Percentiles rank a stretch among this genome's conserved stretches.
phyloP scores from a whole-genome alignment of 208 protist species.

The Trypanosoma boissoni region DNA sequence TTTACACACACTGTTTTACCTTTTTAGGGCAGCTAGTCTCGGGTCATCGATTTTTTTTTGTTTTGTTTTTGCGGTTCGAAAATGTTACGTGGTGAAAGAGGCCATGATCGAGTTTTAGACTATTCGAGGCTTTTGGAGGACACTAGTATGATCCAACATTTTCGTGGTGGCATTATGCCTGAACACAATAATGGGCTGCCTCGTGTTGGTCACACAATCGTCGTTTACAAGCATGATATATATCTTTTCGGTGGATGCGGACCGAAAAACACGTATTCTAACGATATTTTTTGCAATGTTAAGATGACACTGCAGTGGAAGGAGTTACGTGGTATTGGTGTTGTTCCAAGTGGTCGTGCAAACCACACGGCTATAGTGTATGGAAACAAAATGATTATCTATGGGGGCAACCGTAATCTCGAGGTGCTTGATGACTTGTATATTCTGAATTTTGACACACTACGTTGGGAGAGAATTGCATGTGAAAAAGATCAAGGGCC shows the following conservation, averaged over 20 bases:
- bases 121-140: not conserved
- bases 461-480: slow-evolving; percentile 74
- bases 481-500: slow-evolving; percentile 63
- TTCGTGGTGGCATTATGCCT: slow-evolving; percentile 58
- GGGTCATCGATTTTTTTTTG: too few species aligned
- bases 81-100: too few species aligned
- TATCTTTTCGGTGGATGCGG: slow-evolving; percentile 83
- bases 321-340: slow-evolving; percentile 68
- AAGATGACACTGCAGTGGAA: slow-evolving; percentile 83
- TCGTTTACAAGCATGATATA: slow-evolving; percentile 66
- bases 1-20: too few species aligned
- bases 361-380: slow-evolving; percentile 70
- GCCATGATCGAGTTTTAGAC: not conserved
- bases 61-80: too few species aligned
- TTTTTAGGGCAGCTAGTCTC: too few species aligned
- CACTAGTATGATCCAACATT: slow-evolving; percentile 5
- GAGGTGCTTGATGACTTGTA: slow-evolving; percentile 85
- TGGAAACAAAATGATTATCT: slow-evolving; percentile 78
- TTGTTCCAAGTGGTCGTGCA: slow-evolving; percentile 65
- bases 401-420: slow-evolving; percentile 66
- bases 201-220: slow-evolving; percentile 70
- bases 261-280: slow-evolving; percentile 59
- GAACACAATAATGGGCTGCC: slow-evolving; percentile 71
- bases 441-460: slow-evolving; percentile 51
- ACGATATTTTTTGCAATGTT: slow-evolving; percentile 59